A percentile compares a stretch with the other conserved stretches of the same genome.
These are phyloP conservation scores for Stevia rebaudiana DNA, from an alignment of 140 eudicot species.

Conservation along the genomic window DNA sequence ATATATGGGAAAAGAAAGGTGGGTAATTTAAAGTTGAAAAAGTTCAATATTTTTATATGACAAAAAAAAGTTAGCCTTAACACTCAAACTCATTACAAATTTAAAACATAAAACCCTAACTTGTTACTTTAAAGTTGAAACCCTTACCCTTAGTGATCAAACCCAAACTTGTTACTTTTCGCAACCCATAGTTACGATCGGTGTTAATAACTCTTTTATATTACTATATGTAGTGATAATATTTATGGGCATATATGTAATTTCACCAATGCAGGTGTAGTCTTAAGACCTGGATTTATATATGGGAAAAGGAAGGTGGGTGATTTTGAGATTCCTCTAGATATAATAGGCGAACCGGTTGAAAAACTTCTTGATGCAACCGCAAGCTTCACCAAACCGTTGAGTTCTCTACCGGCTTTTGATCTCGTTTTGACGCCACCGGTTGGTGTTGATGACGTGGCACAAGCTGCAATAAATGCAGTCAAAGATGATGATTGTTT, in stretches of 20 bases:
- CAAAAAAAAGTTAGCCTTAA: no score
- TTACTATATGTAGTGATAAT: not conserved
- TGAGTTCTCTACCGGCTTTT: conserved; percentile 73
- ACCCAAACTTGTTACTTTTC: no score
- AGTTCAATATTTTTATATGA: no score
- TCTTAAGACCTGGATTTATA: conserved; percentile 85
- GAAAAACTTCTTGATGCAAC: conserved; percentile 64
- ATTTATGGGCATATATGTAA: not conserved
- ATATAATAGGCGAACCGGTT: conserved; percentile 75
- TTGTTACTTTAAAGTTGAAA: no score
- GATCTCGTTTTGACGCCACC: conserved; percentile 85
- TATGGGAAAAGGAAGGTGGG: conserved; percentile 94
- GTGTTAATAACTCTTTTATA: no score
- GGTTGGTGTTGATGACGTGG: conserved; percentile 81
- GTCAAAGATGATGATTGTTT: conserved; percentile 80
- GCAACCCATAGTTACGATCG: no score
- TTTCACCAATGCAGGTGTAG: conserved; percentile 54
- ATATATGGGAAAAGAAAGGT: conserved; percentile 94
- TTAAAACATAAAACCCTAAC: no score
- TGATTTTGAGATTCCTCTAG: conserved; percentile 76
- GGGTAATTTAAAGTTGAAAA: conserved; percentile 71
- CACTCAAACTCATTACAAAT: no score
- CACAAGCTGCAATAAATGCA: conserved; percentile 69
- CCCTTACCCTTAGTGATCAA: no score
- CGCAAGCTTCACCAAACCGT: conserved; percentile 65